These are phyloP conservation scores for Auricularia sp. DNA, from an alignment of 768 basidiomycete species.

Conservation along the genomic window DNA sequence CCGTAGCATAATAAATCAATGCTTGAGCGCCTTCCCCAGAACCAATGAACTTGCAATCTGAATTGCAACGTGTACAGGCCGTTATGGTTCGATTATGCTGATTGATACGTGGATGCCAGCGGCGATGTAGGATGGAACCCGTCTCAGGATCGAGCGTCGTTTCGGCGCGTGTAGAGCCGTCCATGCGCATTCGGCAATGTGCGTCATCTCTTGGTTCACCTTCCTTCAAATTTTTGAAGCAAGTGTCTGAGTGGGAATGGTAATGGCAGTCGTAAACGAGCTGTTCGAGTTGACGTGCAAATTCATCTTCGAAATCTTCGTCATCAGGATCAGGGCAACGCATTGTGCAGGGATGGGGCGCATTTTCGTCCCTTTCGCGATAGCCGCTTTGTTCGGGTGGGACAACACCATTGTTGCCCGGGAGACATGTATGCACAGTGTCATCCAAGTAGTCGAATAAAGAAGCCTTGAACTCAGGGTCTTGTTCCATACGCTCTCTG, in stretches of 20 bases:
- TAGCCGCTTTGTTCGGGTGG: no score
- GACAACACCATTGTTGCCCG: no score
- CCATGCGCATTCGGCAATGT: constrained; percentile 15
- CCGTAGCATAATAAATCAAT: constrained; percentile 27
- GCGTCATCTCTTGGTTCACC: constrained; percentile 14
- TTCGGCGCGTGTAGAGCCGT: constrained; percentile 16
- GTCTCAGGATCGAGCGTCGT: constrained; percentile 22
- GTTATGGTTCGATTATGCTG: constrained; percentile 25
- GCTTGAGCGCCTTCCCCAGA: constrained; percentile 26
- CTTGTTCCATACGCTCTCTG: constrained; percentile 13
- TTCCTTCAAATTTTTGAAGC: constrained; percentile 15
- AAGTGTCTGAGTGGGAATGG: no score
- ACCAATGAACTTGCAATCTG: constrained; percentile 26
- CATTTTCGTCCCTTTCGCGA: no score
- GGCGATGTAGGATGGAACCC: constrained; percentile 22
- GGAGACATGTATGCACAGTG: no score
- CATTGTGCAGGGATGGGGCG: no score
- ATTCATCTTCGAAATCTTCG: constrained; percentile 12
- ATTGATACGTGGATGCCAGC: constrained; percentile 22
- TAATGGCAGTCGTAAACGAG: constrained; percentile 18
- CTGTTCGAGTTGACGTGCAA: constrained; percentile 24
- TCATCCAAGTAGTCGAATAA: no score
- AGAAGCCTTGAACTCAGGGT: no score
- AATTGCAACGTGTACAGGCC: constrained; percentile 25
- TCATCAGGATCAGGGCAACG: constrained; percentile 1